Conservation (phyloP, 2,329 filamentous ascomycete species). For the Fusarium hainanense region DNA sequence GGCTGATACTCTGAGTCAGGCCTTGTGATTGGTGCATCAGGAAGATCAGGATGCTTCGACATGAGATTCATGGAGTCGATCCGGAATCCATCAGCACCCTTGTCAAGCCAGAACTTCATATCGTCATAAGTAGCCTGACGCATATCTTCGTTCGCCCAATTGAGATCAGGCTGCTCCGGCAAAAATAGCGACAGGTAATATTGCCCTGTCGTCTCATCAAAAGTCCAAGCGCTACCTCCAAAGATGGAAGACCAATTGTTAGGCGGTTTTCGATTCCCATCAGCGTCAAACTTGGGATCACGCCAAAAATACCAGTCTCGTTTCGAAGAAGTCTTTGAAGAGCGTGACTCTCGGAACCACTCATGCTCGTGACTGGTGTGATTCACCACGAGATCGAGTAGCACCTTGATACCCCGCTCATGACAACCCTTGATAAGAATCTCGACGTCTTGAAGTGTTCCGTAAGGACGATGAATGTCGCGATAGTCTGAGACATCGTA, state of each 20-base stretch:
- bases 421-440: constrained; percentile 69
- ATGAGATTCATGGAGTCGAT: constrained; percentile 75
- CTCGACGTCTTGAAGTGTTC: constrained; percentile 73
- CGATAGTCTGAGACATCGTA: constrained; percentile 73
- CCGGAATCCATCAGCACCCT: constrained; percentile 75
- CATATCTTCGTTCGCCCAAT: constrained; percentile 78
- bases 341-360: constrained; percentile 68
- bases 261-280: constrained; percentile 53
- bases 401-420: constrained; percentile 43
- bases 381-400: constrained; percentile 48
- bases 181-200: constrained; percentile 81
- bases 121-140: constrained; percentile 74
- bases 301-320: constrained; percentile 68
- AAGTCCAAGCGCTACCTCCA: constrained; percentile 68
- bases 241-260: constrained; percentile 59
- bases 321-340: constrained; percentile 60
- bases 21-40: constrained; percentile 60
- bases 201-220: constrained; percentile 72
- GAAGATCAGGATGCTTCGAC: constrained; percentile 68
- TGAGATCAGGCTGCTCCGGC: constrained; percentile 78
- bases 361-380: constrained; percentile 55
- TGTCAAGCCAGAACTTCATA: constrained; percentile 80
- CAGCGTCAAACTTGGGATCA: constrained; percentile 52
- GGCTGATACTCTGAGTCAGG: constrained; percentile 50
- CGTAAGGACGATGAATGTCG: constrained; percentile 61